Percentiles rank a stretch among this genome's conserved stretches.
phyloP scores from a whole-genome alignment of 75 land plant genomes.

The Cryptomeria japonica region DNA sequence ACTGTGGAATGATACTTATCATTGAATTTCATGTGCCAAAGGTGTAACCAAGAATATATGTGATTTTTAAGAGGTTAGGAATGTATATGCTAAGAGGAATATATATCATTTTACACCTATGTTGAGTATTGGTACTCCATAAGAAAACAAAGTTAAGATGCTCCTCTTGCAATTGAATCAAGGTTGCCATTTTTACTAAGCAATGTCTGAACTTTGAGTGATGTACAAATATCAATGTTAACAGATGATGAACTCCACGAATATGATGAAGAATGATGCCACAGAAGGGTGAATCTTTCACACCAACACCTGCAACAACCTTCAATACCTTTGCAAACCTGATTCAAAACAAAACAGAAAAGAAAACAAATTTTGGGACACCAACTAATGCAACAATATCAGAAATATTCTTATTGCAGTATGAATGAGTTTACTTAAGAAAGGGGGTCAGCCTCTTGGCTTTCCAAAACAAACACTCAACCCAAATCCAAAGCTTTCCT shows the following conservation, averaged over 20 bases:
- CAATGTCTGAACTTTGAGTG: background rate
- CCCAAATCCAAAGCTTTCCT: too few species aligned
- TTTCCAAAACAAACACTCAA: too few species aligned
- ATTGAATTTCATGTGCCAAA: background rate
- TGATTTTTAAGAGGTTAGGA: background rate
- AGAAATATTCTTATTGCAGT: too few species aligned
- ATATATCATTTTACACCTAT: background rate
- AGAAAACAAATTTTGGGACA: too few species aligned
- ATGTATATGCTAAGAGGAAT: background rate
- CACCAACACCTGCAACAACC: too few species aligned
- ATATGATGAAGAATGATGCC: too few species aligned
- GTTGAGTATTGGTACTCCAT: background rate
- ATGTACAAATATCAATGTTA: background rate
- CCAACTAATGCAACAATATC: too few species aligned
- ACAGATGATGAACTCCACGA: background rate
- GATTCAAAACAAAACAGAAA: too few species aligned
- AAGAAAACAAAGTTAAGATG: background rate
- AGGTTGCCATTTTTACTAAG: background rate
- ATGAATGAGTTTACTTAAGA: too few species aligned
- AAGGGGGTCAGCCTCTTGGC: too few species aligned
- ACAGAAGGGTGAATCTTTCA: too few species aligned
- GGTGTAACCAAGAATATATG: background rate
- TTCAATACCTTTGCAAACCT: too few species aligned
- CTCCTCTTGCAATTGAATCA: background rate
- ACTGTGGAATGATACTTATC: background rate